Base-by-base conservation (phyloP, 305 asterid species). In the Stenogyne calaminthoides region DNA sequence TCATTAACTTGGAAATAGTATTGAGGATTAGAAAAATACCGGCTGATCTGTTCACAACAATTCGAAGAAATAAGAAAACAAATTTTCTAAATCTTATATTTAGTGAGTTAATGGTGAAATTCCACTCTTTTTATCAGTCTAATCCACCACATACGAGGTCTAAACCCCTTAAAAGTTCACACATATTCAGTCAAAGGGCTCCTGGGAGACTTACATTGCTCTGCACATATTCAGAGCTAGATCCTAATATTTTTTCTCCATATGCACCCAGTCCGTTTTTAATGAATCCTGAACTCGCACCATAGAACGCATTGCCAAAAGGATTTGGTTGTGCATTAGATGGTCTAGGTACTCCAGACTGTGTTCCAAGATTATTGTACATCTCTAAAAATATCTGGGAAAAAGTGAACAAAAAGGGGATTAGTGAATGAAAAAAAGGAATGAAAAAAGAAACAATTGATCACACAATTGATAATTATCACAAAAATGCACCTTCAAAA, bases 1-100 rank as follows among this genome's bases (percentile, higher is more conserved):
- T 85, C 90, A 58, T 88, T 88, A 73, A 88, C 93, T 84, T 88
- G 93, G 76, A 88, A 88, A 80, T 88, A 88, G 80, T 88, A 88
- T 66, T 84, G 93, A 11, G 93, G 88, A 69, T 85, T 90, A 39
- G 93, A 88, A 42, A 88, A 88, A 69, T 83, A 88, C 80, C 88
- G 82, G 80, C 90, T 85, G 52, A 88, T 88, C 93, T 88, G 90
- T 71, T 58, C 6, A n/a, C 44, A 12, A 69, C 9, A 40, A 59
- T 19, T 46, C 46, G 51, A 66, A 51, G 16, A 51, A 67, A 68
- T 25, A 72, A 44, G 63, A 32, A 60, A 77, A 54, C 34, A 22
- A 44, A 63, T 2, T n/a, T 11, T 61, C 62, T n/a, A 59, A 27
- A 42, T 22, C 47, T 52, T 52, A 40, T 7, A 59, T 9, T 2